Base-by-base conservation (phyloP, 768 basidiomycete genomes). In the Rhodotorula taiwanensis region DNA sequence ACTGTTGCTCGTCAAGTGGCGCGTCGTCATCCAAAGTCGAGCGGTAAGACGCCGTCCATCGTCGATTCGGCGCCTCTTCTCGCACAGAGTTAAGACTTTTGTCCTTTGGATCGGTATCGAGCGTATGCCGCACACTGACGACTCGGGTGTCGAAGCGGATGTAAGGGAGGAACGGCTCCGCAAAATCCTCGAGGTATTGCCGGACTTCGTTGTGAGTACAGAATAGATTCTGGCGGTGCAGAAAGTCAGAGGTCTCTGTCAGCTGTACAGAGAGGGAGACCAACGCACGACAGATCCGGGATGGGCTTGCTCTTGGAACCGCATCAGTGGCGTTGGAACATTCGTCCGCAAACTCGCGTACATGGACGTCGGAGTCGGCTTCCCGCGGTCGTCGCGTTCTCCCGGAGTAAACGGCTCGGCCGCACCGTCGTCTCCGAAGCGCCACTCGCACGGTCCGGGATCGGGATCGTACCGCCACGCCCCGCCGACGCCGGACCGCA, bases 121-220 rank as follows among this genome's bases (percentile, higher is more conserved):
- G 30, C 1, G 10, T 13, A n/a, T 69, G 50, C 4, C 63, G 59
- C 2, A 72, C 34, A 3, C 59, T 43, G 15, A 33, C 58, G 25
- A 72, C 61, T 16, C 61, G 42, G 23, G 51, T 57, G 52, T 64
- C 43, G 62, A 61, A 71, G 52, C 58, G 51, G 44, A 72, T 61
- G 44, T 42, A 27, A 13, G 64, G 58, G 15, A n/a, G 11, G 20
- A 60, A 36, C 14, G 58, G 28, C 2, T 7, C 4, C n/a, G 58
- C 54, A 28, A 45, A 49, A n/a, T 20, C 21, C 48, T 66, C 56
- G 45, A 72, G 65, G 60, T 72, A 72, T 30, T 45, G 16, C 33
- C 61, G 63, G 5, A 72, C 69, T 39, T 68, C 55, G 20, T 52
- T 49, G 47, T 70, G 66, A 1, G 41, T n/a, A 4, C 52, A 55